phyloP scores from a whole-genome alignment of 257 asterid species.

The Striga asiatica region DNA sequence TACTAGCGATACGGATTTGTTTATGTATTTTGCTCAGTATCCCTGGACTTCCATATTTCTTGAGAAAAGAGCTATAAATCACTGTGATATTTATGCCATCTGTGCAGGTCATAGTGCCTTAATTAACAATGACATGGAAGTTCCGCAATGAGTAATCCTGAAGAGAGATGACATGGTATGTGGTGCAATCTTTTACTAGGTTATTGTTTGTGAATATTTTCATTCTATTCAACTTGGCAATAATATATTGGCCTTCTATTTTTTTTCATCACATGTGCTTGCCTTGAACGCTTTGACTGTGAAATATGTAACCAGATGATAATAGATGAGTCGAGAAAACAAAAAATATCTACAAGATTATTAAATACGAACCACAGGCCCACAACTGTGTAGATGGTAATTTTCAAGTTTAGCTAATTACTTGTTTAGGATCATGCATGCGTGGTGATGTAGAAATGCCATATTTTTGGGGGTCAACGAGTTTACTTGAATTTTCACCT shows the following conservation, averaged over 20 bases:
- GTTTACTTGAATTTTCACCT: no score
- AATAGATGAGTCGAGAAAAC: no score
- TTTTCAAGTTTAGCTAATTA: no score
- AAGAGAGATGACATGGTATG: slow-evolving; percentile 10
- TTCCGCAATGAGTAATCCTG: slow-evolving; percentile 17
- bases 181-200: slow-evolving; percentile 7
- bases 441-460: no score
- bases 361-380: no score
- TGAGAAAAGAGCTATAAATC: neutral
- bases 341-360: no score
- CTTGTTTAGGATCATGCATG: no score
- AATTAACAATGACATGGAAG: slow-evolving; percentile 21
- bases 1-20: neutral
- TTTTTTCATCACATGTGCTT: neutral
- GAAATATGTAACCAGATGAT: no score
- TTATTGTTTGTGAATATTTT: neutral
- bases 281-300: neutral
- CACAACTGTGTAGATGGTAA: no score
- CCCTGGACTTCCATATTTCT: neutral
- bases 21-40: neutral
- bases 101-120: slow-evolving; percentile 47
- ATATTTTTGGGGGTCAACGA: no score
- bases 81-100: slow-evolving; percentile 6
- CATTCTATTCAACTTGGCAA: neutral
- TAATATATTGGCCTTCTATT: neutral